phyloP scores from a whole-genome alignment of 2,329 filamentous ascomycete genomes.

The Rutstroemia sydowiana region DNA sequence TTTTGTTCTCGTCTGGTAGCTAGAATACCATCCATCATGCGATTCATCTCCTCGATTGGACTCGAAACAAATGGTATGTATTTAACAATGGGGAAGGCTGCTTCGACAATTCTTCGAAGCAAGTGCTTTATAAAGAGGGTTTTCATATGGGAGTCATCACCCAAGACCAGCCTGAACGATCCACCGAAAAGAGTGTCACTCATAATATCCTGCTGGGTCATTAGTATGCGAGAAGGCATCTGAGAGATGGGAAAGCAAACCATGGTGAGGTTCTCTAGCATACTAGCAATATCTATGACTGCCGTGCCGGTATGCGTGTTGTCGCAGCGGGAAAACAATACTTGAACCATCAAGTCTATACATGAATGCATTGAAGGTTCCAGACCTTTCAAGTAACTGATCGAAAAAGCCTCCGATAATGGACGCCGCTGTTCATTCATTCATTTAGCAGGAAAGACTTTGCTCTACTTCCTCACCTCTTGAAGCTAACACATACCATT shows the following conservation, averaged over 20 bases:
- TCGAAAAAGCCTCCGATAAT: conserved; percentile 17
- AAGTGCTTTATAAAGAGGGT: conserved; percentile 13
- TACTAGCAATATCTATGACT: neutral
- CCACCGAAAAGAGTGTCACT: conserved; percentile 16
- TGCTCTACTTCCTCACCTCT: neutral
- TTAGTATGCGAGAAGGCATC: neutral
- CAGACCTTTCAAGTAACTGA: conserved; percentile 16
- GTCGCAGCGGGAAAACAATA: conserved; percentile 10
- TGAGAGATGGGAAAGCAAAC: neutral
- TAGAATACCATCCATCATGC: conserved; percentile 13
- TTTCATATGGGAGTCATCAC: conserved; percentile 13
- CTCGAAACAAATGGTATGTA: conserved; percentile 13
- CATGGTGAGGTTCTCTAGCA: neutral
- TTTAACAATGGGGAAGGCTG: conserved; percentile 3
- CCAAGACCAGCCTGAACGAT: conserved; percentile 16
- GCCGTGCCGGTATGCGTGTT: neutral
- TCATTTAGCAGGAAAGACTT: neutral
- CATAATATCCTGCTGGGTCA: conserved; percentile 14
- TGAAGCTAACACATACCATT: conserved; percentile 11
- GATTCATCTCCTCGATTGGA: conserved; percentile 1
- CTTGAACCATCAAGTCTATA: conserved; percentile 10
- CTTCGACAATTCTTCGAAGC: conserved; percentile 7
- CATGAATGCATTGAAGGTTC: conserved; percentile 17
- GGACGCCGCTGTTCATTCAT: conserved; percentile 14
- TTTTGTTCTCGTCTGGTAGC: conserved; percentile 8